Conservation (phyloP, 2,329 filamentous ascomycete species). For the Penicillium sp. region DNA sequence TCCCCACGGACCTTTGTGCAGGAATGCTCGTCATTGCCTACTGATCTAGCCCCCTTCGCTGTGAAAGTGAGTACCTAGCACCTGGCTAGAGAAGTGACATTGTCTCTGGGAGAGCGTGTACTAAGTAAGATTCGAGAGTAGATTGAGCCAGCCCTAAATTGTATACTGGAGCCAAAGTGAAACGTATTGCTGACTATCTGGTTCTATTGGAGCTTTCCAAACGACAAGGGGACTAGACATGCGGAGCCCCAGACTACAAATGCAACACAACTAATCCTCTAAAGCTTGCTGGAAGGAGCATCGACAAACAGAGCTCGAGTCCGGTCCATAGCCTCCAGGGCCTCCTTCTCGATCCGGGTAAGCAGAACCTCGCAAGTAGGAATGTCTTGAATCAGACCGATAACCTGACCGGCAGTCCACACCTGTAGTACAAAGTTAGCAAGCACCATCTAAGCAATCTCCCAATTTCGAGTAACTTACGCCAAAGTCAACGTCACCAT, state of each 20-base stretch:
- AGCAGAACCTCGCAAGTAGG: conserved; percentile 69
- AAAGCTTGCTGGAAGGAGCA: conserved; percentile 55
- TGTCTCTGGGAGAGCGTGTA: neutral
- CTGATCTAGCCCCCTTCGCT: neutral
- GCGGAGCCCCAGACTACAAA: neutral
- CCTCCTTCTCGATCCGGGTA: conserved; percentile 72
- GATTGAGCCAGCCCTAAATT: neutral
- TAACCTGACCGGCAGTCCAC: conserved; percentile 96
- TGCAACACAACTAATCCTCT: conserved; percentile 1
- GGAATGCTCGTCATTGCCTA: conserved; percentile 5
- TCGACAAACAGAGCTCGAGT: conserved; percentile 53
- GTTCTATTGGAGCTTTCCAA: conserved; percentile 7
- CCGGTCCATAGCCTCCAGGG: conserved; percentile 61
- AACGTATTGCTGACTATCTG: neutral
- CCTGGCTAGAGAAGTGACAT: neutral
- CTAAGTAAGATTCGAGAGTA: neutral
- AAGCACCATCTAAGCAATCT: neutral
- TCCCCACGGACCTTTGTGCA: neutral
- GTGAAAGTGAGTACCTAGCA: neutral
- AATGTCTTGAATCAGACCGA: conserved; percentile 80
- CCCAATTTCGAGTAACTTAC: conserved; percentile 52
- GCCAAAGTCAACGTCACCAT: conserved; percentile 84
- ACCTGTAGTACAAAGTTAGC: conserved; percentile 53
- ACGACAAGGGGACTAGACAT: neutral
- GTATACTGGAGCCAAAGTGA: neutral